phyloP scores from a whole-genome alignment of 2,329 filamentous ascomycete genomes.

The Pleomassaria siparia region DNA sequence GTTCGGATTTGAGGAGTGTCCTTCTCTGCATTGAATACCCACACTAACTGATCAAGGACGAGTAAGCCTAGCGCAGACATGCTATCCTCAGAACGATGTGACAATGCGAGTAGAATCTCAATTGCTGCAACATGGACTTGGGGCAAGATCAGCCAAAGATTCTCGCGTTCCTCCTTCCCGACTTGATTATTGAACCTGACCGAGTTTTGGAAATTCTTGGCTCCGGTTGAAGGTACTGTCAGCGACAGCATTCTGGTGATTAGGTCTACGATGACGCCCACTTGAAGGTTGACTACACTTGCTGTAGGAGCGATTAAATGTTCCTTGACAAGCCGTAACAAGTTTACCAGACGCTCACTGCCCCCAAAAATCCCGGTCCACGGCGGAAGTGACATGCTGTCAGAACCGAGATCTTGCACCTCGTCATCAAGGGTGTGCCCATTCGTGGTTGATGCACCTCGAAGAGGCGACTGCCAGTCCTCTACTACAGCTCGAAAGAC shows the following conservation, averaged over 20 bases:
- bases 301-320: constrained; percentile 67
- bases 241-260: constrained; percentile 70
- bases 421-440: constrained; percentile 32
- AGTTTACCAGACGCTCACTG: constrained; percentile 65
- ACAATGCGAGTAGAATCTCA: constrained; percentile 59
- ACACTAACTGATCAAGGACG: constrained; percentile 69
- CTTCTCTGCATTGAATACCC: constrained; percentile 64
- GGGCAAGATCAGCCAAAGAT: constrained; percentile 73
- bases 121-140: constrained; percentile 73
- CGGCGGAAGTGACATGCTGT: constrained; percentile 56
- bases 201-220: constrained; percentile 39
- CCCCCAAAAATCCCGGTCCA: constrained; percentile 80
- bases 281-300: constrained; percentile 64
- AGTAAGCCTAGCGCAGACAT: constrained; percentile 63
- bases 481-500: constrained; percentile 79
- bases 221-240: constrained; percentile 51
- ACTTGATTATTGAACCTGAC: constrained; percentile 72
- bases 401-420: constrained; percentile 43
- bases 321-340: constrained; percentile 66
- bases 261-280: constrained; percentile 69
- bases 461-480: constrained; percentile 72
- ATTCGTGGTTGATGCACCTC: constrained; percentile 31
- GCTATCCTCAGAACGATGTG: constrained; percentile 60
- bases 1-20: constrained; percentile 57
- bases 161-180: constrained; percentile 77